phyloP scores from a whole-genome alignment of 2,329 filamentous ascomycete species.

The Aaosphaeria pasadenensis region DNA sequence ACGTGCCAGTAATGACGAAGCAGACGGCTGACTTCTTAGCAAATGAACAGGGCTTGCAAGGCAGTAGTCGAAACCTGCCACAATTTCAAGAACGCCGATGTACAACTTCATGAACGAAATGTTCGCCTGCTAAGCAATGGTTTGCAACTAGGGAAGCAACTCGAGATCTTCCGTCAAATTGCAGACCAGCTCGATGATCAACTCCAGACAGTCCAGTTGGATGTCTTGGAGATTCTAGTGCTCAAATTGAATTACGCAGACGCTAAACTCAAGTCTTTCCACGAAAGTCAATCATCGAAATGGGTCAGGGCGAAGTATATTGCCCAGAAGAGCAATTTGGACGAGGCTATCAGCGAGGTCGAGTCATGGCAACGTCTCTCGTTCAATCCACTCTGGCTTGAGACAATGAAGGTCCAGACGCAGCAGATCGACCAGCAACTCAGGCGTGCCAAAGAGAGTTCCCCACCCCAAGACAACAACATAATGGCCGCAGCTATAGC shows the following conservation, averaged over 20 bases:
- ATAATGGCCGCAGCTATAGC: not conserved
- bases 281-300: slow-evolving; percentile 2
- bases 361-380: slow-evolving; percentile 8
- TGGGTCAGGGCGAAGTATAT: slow-evolving; percentile 1
- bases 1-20: too few relatives aligned
- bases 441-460: not conserved
- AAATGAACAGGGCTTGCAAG: not conserved
- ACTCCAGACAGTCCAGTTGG: slow-evolving; percentile 1
- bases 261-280: slow-evolving; percentile 3
- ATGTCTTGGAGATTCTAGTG: not conserved
- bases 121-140: not conserved
- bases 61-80: not conserved
- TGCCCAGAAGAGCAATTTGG: slow-evolving; percentile 1
- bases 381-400: slow-evolving; percentile 14
- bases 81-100: not conserved
- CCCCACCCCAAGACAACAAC: not conserved
- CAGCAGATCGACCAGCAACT: slow-evolving; percentile 5
- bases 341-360: slow-evolving; percentile 1
- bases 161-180: slow-evolving; percentile 2
- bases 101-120: not conserved
- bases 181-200: slow-evolving; percentile 2
- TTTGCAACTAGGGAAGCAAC: slow-evolving; percentile 2
- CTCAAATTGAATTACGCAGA: slow-evolving; percentile 5
- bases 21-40: too few relatives aligned
- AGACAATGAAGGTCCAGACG: slow-evolving; percentile 8